These are phyloP conservation scores for Scedosporium boydii DNA, from an alignment of 2,329 filamentous ascomycete genomes.

Conservation along the genomic window DNA sequence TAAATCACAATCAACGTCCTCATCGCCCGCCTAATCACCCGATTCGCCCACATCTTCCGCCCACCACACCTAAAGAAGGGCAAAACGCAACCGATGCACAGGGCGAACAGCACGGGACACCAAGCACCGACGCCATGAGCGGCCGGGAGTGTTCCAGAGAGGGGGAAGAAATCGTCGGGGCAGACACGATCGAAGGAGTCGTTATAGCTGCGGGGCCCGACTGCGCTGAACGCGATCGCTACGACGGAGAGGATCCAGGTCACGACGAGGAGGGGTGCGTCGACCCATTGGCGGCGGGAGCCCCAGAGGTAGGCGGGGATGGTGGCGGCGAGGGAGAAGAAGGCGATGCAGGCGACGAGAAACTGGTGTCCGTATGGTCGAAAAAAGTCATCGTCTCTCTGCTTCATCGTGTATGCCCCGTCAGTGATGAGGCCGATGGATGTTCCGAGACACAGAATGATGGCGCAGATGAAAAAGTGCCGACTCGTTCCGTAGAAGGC, in stretches of 20 bases:
- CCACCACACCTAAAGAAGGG: background rate
- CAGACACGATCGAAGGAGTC: background rate
- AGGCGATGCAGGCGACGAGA: background rate
- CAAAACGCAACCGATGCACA: background rate
- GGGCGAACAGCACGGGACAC: background rate
- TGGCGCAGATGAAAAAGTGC: background rate
- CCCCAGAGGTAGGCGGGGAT: slow-evolving; percentile 1
- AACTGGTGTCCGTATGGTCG: background rate
- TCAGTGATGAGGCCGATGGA: background rate
- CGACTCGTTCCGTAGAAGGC: background rate
- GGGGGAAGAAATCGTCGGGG: background rate
- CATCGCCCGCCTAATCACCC: background rate
- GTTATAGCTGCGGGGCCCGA: background rate
- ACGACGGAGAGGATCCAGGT: background rate
- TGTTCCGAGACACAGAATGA: background rate
- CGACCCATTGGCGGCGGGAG: slow-evolving; percentile 3
- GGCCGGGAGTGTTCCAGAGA: background rate
- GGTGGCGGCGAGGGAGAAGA: slow-evolving; percentile 4
- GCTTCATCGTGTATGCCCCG: background rate
- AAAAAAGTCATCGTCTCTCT: background rate
- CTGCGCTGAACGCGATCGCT: background rate
- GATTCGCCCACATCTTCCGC: slow-evolving; percentile 1
- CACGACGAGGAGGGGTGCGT: background rate
- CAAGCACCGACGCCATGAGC: background rate
- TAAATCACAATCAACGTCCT: background rate